phyloP scores from a whole-genome alignment of 2,329 filamentous ascomycete species.

The Hypoxylon sp. region DNA sequence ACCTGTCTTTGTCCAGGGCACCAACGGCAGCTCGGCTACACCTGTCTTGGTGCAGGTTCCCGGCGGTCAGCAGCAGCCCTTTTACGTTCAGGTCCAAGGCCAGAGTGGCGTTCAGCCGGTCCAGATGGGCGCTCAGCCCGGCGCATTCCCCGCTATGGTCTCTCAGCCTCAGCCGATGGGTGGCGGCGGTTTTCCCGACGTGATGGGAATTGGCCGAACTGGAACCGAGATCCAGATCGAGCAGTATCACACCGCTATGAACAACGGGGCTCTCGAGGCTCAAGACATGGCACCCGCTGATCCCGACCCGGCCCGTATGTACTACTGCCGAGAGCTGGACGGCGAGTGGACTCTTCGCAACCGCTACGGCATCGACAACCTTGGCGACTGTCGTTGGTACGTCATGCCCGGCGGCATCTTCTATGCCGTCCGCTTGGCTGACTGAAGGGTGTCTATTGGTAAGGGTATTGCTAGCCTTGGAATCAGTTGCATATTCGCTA shows the following conservation, averaged over 20 bases:
- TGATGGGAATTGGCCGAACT: constrained; percentile 65
- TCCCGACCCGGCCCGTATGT: constrained; percentile 69
- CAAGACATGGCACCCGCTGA: constrained; percentile 74
- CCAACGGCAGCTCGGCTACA: constrained; percentile 40
- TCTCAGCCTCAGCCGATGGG: constrained; percentile 4
- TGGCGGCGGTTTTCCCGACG: constrained; percentile 54
- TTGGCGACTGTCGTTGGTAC: constrained; percentile 70
- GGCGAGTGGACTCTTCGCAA: constrained; percentile 70
- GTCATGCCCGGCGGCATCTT: constrained; percentile 68
- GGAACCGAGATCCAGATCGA: constrained; percentile 60
- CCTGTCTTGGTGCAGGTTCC: constrained; percentile 41
- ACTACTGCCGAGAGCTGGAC: constrained; percentile 71
- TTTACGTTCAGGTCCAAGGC: constrained; percentile 26
- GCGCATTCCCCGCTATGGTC: constrained; percentile 30
- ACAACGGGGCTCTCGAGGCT: constrained; percentile 64
- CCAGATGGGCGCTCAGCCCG: constrained; percentile 14
- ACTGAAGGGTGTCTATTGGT: constrained; percentile 45
- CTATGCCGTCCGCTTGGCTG: constrained; percentile 68
- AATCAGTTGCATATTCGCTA: constrained; percentile 1
- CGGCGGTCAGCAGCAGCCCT: constrained; percentile 38
- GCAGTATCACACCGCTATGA: constrained; percentile 62
- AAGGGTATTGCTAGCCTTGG: constrained; percentile 10
- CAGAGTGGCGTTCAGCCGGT: constrained; percentile 1
- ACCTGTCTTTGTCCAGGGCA: constrained; percentile 37
- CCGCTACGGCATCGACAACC: constrained; percentile 69